phyloP scores from a whole-genome alignment of 305 asterid genomes.

The Fraxinus floribunda region DNA sequence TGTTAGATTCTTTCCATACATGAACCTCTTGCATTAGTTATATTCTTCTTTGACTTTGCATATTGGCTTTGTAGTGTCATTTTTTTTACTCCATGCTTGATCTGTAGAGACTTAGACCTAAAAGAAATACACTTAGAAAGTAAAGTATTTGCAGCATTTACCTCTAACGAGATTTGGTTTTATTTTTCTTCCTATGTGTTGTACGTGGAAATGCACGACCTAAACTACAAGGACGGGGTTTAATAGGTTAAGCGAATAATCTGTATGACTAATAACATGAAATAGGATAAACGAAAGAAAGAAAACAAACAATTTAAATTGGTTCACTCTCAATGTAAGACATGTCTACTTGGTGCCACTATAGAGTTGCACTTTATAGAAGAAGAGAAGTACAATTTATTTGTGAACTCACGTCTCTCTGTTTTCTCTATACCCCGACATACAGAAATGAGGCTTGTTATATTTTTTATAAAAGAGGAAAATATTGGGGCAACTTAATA shows the following conservation, averaged over 20 bases:
- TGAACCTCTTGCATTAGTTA: not conserved
- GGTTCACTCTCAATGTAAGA: not conserved
- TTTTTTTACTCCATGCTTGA: not conserved
- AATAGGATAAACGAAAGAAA: not conserved
- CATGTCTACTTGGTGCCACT: not conserved
- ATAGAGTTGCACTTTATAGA: not conserved
- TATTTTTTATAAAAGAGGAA: not conserved
- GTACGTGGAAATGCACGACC: not conserved
- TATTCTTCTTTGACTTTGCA: not conserved
- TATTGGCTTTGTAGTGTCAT: not conserved
- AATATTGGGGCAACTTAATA: not conserved
- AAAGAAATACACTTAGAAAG: not conserved
- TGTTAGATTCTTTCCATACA: not conserved
- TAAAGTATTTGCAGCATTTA: not conserved
- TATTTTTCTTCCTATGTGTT: not conserved
- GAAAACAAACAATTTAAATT: not conserved
- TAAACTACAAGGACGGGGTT: not conserved
- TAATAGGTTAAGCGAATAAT: not conserved
- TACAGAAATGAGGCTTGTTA: not conserved
- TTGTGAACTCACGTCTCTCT: not conserved
- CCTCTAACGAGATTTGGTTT: not conserved
- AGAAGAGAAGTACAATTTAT: not conserved
- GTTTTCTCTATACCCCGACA: not conserved
- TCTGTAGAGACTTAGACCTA: not conserved
- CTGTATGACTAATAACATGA: not conserved